These are phyloP conservation scores for Hymenochaete sp. DNA, from an alignment of 1,284 basidiomycete species.

Conservation along the genomic window DNA sequence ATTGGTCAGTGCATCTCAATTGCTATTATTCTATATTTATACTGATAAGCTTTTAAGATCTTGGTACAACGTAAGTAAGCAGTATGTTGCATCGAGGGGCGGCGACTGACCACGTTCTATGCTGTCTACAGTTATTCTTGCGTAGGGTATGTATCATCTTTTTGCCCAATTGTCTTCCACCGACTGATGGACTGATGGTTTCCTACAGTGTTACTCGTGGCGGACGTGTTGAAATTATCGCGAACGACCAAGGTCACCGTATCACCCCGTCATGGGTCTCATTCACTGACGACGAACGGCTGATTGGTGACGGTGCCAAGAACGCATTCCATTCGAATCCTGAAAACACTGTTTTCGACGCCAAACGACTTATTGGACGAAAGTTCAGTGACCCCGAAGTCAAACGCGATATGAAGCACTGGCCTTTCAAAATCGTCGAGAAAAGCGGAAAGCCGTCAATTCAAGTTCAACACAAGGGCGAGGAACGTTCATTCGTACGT, in stretches of 20 bases:
- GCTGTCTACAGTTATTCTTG: slow-evolving; percentile 54
- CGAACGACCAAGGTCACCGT: slow-evolving; percentile 96
- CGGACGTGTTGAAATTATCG: slow-evolving; percentile 92
- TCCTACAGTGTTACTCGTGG: slow-evolving; percentile 74
- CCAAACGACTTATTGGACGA: slow-evolving; percentile 93
- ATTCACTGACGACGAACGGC: slow-evolving; percentile 87
- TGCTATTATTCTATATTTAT: background rate
- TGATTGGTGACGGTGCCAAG: slow-evolving; percentile 78
- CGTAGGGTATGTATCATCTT: slow-evolving; percentile 46
- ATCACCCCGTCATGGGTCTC: slow-evolving; percentile 94
- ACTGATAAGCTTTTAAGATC: slow-evolving; percentile 37
- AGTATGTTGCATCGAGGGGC: background rate
- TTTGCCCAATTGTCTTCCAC: background rate
- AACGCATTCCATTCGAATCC: slow-evolving; percentile 82
- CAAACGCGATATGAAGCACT: slow-evolving; percentile 79
- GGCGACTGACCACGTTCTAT: slow-evolving; percentile 20
- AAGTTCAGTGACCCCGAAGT: slow-evolving; percentile 76
- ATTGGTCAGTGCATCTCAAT: slow-evolving; percentile 58
- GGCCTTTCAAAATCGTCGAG: slow-evolving; percentile 76
- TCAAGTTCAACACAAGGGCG: slow-evolving; percentile 78
- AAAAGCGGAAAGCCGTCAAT: slow-evolving; percentile 84
- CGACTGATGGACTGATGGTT: slow-evolving; percentile 7
- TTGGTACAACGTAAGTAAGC: slow-evolving; percentile 67
- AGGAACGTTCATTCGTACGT: slow-evolving; percentile 76
- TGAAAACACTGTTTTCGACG: slow-evolving; percentile 93